Base-by-base conservation (phyloP, 352 stramenopile genomes). In the Pythium periplocum region DNA sequence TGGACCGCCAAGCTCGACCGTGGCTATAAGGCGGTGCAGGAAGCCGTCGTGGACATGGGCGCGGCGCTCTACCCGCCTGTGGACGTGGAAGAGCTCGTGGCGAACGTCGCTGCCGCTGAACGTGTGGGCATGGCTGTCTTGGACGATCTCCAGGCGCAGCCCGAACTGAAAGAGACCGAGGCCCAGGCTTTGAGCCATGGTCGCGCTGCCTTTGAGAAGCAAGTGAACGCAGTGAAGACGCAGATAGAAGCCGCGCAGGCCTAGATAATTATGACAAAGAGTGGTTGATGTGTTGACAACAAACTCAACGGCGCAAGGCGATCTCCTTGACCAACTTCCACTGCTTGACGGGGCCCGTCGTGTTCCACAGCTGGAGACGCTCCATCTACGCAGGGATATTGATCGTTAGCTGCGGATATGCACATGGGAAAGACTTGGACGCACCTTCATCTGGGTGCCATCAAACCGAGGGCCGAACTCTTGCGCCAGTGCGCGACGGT, bases 11-110 rank as follows among this genome's bases (percentile, higher is more conserved):
- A 45, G 48, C 66, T 94, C 34, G 81, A 91, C 43, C 68, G 73
- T 11, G 73, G 58, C 48, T 94, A 94, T 67, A 67, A 67, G 9
- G 59, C 51, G 2, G 75, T 80, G 33, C 72, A 87, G 65, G 75
- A 86, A 48, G 72, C 70, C 2, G 66, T 94, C 42, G 82, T 94
- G 41, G 83, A 94, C 63, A 74, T 94, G 59, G 82, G 83, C 38
- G 83, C 83, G n/a, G 83, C 83, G 33, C 34, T 92, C 61, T 89
- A 86, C 56, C 83, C 83, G 37, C 83, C 83, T 3, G 73, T 92
- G 50, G 79, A 83, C 40, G 67, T 72, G 0, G 77, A 86, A 6
- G 79, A 88, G 49, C 58, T 92, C 42, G 35, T 53, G 33, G 60
- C 58, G 6, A 68, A 73, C 33, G 55, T 90, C 30, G 53, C 41